Base-by-base conservation (phyloP, 2,329 filamentous ascomycete genomes). In the Alternaria ethzedia region DNA sequence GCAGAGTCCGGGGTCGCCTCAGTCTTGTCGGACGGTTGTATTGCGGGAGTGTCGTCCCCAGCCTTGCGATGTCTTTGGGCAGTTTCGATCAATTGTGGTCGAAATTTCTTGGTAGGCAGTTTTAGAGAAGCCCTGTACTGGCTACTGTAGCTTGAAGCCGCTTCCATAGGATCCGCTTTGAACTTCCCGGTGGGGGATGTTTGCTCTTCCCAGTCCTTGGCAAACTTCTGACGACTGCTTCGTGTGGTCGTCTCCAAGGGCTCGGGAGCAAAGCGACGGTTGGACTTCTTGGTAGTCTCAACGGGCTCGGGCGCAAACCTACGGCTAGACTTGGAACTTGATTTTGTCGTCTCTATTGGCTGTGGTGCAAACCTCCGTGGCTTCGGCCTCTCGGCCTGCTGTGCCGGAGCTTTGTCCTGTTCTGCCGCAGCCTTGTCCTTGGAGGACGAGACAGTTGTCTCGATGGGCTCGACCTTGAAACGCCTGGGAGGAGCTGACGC, bases 81-180 rank as follows among this genome's bases (percentile, higher is more conserved):
- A 3, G 92, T 94, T 79, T 95, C 93, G 65, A 97, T 90, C 59
- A 97, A 83, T 73, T 95, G 90, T 12, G 93, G 93, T 28, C 90
- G 86, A 78, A 96, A 97, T 63, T 80, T 86, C 45, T 84, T 82
- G 5, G 54, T 21, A 56, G 54, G 20, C 26, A 30, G 43, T 20
- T 46, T 56, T 46, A 73, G 74, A 56, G 68, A 52, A 49, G 77
- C 67, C 68, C 75, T 44, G 54, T 49, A 45, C 44, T 56, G 61
- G 13, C 71, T 66, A 62, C 70, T 77, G 56, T 57, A 71, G 46
- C 61, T 69, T 41, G 68, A 60, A 7, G 70, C 71, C 8, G 72
- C 75, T 61, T 75, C 73, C 23, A 77, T 36, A 13, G 76, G 74
- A 54, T 79, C 67, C 30, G 73, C 66, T 43, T 71, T 74, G 57